These are phyloP conservation scores for Zymoseptoria ardabiliae DNA, from an alignment of 2,329 filamentous ascomycete genomes.

Conservation along the genomic window DNA sequence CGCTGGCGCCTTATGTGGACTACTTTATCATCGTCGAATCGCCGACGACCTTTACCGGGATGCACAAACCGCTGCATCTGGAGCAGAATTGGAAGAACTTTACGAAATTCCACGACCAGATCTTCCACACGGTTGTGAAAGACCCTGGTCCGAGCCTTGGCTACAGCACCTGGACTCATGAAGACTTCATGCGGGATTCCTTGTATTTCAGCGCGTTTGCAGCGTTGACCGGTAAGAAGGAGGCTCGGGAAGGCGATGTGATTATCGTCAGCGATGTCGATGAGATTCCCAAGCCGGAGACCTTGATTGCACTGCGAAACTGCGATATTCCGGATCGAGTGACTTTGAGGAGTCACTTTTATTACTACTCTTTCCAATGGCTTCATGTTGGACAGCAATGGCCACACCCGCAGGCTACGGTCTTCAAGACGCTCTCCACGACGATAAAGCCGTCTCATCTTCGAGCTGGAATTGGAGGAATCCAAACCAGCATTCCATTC, in stretches of 20 bases:
- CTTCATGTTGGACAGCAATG: conserved; percentile 35
- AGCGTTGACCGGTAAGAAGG: conserved; percentile 37
- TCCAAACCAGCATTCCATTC: conserved; percentile 7
- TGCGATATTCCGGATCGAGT: conserved; percentile 22
- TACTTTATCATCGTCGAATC: conserved; percentile 60
- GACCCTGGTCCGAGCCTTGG: conserved; percentile 35
- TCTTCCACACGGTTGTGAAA: conserved; percentile 51
- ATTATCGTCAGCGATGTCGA: conserved; percentile 56
- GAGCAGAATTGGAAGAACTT: conserved; percentile 48
- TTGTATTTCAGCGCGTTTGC: conserved; percentile 53
- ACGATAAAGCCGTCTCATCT: conserved; percentile 51
- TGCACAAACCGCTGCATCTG: conserved; percentile 48
- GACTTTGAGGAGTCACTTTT: conserved; percentile 22
- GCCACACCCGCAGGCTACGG: conserved; percentile 54
- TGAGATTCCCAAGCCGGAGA: conserved; percentile 44
- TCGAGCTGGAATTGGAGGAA: conserved; percentile 35
- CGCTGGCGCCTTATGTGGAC: conserved; percentile 52
- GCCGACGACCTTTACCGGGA: conserved; percentile 50
- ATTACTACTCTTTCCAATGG: conserved; percentile 26
- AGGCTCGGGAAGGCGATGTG: conserved; percentile 44
- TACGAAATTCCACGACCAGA: conserved; percentile 49
- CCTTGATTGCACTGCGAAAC: conserved; percentile 17
- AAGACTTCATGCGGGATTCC: conserved; percentile 49
- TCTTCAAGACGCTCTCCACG: conserved; percentile 39
- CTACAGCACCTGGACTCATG: conserved; percentile 43